Conservation (phyloP, 441 rosid genomes). For the Populus hybrid region DNA sequence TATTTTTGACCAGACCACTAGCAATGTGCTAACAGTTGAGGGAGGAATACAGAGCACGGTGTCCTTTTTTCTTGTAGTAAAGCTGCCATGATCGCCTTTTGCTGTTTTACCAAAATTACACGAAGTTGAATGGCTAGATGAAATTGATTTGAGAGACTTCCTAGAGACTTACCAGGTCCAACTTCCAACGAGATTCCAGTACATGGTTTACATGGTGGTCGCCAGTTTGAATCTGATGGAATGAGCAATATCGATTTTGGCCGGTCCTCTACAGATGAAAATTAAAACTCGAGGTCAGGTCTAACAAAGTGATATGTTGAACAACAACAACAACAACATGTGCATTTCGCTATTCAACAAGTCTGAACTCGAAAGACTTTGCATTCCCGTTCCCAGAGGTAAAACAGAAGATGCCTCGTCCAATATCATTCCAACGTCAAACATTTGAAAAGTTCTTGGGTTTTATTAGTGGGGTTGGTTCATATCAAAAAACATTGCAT, state of each 20-base stretch:
- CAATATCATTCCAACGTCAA: not conserved
- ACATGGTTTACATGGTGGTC: not conserved
- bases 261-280: conserved; percentile 9
- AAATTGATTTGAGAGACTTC: not conserved
- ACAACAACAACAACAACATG: not conserved
- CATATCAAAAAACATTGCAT: not conserved
- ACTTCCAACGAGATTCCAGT: not conserved
- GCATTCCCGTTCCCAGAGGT: conserved; percentile 3
- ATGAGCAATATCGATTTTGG: not conserved
- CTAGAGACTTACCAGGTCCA: not conserved
- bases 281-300: not conserved
- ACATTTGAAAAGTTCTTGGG: conserved; percentile 3
- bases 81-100: not conserved
- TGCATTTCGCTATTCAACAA: not conserved
- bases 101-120: not conserved
- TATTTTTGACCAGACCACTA: conserved; percentile 16
- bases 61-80: not conserved
- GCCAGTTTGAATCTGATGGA: not conserved
- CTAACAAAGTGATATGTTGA: not conserved
- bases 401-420: not conserved
- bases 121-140: not conserved
- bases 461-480: conserved; percentile 24
- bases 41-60: not conserved
- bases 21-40: not conserved
- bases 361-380: conserved; percentile 11